Evolutionary conservation across 306 rosid genomes (phyloP).

Genomic region (Dalbergia cochinchinensis): DNA sequence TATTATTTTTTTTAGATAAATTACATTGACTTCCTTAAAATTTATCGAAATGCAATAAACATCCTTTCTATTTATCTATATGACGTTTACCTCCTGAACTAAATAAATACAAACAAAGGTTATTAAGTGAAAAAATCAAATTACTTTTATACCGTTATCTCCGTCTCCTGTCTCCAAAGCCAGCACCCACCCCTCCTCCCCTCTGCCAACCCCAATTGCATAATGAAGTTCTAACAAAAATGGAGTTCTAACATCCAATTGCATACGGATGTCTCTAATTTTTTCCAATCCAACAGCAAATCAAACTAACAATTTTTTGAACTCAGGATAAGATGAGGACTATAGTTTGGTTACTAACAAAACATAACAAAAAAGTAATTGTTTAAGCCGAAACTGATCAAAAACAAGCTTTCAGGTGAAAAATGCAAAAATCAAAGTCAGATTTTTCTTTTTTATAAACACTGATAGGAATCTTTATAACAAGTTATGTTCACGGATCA

Average conservation of each 20-base stretch:
- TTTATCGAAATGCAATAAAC: too few species aligned
- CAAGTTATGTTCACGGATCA: not conserved
- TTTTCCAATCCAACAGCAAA: conserved; percentile 28
- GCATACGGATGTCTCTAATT: not conserved
- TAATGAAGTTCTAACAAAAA: too few species aligned
- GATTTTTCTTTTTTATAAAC: conserved; percentile 14
- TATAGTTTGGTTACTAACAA: not conserved
- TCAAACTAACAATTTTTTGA: not conserved
- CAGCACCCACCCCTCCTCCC: too few species aligned
- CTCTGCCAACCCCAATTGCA: too few species aligned
- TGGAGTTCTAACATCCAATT: conserved; percentile 2
- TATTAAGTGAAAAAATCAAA: too few species aligned
- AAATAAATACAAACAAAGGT: too few species aligned
- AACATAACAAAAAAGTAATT: not conserved
- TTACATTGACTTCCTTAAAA: too few species aligned
- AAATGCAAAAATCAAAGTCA: conserved; percentile 32
- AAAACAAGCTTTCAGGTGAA: conserved; percentile 11
- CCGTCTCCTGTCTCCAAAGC: too few species aligned
- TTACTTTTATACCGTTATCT: too few species aligned
- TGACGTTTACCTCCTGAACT: too few species aligned
- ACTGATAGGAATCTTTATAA: conserved; percentile 22
- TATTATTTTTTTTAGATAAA: too few species aligned
- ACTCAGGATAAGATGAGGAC: conserved; percentile 7
- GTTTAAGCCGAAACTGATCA: conserved; percentile 4
- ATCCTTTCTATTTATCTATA: too few species aligned